Percentiles rank a stretch among this genome's conserved stretches.
Conservation (phyloP, 2,329 filamentous ascomycete genomes). For the Elsinoe arachidis region DNA sequence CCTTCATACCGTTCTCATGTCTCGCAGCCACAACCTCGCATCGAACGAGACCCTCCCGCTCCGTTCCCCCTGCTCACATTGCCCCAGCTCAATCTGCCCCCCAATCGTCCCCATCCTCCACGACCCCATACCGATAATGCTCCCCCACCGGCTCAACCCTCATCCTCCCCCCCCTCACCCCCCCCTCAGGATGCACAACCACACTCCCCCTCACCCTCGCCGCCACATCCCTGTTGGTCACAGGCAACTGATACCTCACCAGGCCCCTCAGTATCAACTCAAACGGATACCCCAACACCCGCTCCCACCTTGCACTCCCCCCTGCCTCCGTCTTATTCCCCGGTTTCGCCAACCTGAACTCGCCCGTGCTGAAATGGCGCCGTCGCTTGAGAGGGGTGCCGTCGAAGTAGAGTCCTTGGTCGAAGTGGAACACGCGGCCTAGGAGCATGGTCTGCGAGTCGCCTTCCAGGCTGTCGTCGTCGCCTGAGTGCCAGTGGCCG, state of each 20-base stretch:
- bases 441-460: slow-evolving; percentile 77
- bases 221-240: slow-evolving; percentile 47
- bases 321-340: slow-evolving; percentile 80
- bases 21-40: no score
- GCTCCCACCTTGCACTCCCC: slow-evolving; percentile 80
- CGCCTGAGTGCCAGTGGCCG: slow-evolving; percentile 19
- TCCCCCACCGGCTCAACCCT: slow-evolving; percentile 22
- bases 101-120: background rate
- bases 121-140: slow-evolving; percentile 18
- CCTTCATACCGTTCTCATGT: no score
- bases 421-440: slow-evolving; percentile 79
- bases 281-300: slow-evolving; percentile 83
- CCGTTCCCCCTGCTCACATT: no score
- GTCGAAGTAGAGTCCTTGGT: slow-evolving; percentile 81
- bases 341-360: slow-evolving; percentile 71
- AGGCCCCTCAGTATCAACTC: slow-evolving; percentile 87
- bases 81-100: no score
- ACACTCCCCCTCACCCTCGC: slow-evolving; percentile 39
- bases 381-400: slow-evolving; percentile 76
- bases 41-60: no score
- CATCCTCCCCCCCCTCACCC: slow-evolving; percentile 25
- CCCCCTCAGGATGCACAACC: slow-evolving; percentile 33
- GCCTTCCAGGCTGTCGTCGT: slow-evolving; percentile 51
- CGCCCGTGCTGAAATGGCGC: slow-evolving; percentile 64
- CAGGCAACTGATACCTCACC: slow-evolving; percentile 66